A percentile compares a stretch with the other conserved stretches of the same genome.
These are phyloP conservation scores for Cinnamomum micranthum DNA, from an alignment of 164 flowering plant species.

Conservation along the genomic window DNA sequence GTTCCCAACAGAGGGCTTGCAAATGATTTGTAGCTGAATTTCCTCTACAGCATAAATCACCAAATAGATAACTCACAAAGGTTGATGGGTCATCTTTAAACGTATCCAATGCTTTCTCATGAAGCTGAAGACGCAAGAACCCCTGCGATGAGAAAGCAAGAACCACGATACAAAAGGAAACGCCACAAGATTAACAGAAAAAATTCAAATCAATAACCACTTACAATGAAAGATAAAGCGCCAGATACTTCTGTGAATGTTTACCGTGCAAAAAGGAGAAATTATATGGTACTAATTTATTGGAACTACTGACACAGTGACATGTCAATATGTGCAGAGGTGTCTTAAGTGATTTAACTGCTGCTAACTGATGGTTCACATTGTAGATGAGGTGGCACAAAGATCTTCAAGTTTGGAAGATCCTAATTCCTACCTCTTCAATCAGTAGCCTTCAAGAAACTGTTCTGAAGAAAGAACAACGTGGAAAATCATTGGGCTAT, in stretches of 20 bases:
- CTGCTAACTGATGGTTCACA: neutral
- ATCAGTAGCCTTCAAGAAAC: neutral
- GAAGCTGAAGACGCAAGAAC: constrained; percentile 77
- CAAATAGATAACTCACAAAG: constrained; percentile 48
- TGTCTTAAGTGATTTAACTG: too few relatives aligned
- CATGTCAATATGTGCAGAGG: too few relatives aligned
- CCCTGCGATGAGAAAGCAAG: constrained; percentile 37
- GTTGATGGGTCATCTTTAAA: constrained; percentile 87
- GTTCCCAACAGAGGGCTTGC: too few relatives aligned
- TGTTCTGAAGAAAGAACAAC: neutral
- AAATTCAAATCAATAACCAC: neutral
- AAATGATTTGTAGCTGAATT: too few relatives aligned
- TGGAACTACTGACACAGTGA: too few relatives aligned
- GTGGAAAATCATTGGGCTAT: neutral
- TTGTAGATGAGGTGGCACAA: neutral
- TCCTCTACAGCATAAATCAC: neutral
- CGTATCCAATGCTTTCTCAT: constrained; percentile 85
- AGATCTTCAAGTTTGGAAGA: neutral
- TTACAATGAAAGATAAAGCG: neutral
- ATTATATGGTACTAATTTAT: too few relatives aligned
- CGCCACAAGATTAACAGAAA: neutral
- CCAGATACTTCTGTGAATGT: neutral
- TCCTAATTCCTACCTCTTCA: neutral
- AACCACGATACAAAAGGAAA: neutral
- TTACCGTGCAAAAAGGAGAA: neutral